Base-by-base conservation (phyloP, 2,329 filamentous ascomycete species). In the Colletotrichum navitas region DNA sequence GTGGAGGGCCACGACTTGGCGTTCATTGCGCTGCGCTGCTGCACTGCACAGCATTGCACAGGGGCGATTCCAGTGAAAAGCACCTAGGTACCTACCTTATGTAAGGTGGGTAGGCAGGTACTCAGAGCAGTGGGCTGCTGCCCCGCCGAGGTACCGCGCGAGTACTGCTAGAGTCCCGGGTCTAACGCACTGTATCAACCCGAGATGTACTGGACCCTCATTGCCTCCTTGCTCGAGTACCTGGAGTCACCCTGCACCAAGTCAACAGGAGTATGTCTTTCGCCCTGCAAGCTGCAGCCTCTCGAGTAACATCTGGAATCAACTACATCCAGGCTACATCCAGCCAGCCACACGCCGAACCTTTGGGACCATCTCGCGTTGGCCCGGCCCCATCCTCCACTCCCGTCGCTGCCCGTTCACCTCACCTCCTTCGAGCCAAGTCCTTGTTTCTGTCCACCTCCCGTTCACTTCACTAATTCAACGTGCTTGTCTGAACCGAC, bases 351-450 rank as follows among this genome's bases (percentile, higher is more conserved):
- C 36, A 32, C 36, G 24, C 60, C 45, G 34, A 63, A 41, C 36
- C 61, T 54, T 36, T 45, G 45, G 60, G 16, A 51, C 43, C 60
- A 63, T 45, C 60, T 34, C 29, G 18, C 21, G 34, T 41, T 54
- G 45, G 47, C n/a, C 62, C 45, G 60, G 45, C 32, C 59, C 59
- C 32, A 26, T 55, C 66, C 41, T 60, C 55, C 63, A 61, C 61
- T 66, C 66, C 52, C 45, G 36, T 66, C 55, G 62, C 66, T 66
- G 66, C 62, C 66, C 56, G 29, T 69, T 69, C 55, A 62, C 63
- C 58, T 71, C 63, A 68, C 63, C 68, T 66, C 54, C 61, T 56
- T 66, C 55, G 49, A 41, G 54, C 39, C 63, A 52, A 52, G 41
- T 51, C 63, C 52, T 56, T 24, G 45, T 55, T 41, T 43, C 41